Conservation (phyloP, 148 eudicot species). For the Spergularia marina region DNA sequence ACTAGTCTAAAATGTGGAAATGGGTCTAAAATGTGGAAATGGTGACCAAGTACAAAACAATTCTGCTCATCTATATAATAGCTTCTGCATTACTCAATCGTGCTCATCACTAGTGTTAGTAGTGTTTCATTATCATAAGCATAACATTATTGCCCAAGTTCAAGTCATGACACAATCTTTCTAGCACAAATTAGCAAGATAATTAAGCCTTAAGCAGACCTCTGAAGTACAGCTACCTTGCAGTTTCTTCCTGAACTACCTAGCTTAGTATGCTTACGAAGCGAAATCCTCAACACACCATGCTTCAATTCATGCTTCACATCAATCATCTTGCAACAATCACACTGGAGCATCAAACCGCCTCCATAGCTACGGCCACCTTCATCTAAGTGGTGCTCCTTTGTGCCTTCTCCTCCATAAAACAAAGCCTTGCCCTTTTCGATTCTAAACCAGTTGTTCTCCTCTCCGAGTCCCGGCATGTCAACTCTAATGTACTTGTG, state of each 20-base stretch:
- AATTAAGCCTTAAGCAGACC: background rate
- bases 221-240: background rate
- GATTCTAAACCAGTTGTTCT: background rate
- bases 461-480: conserved; percentile 7
- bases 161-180: background rate
- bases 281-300: conserved; percentile 5
- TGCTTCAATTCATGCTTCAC: conserved; percentile 8
- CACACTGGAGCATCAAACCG: background rate
- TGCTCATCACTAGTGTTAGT: no score
- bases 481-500: conserved; percentile 7
- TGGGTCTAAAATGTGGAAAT: no score
- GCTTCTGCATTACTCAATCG: background rate
- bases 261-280: background rate
- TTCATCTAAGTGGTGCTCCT: conserved; percentile 3
- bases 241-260: background rate
- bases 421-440: background rate
- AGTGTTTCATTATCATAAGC: no score
- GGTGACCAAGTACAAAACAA: no score
- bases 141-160: no score
- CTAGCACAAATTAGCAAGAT: background rate
- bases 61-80: no score
- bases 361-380: background rate
- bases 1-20: no score
- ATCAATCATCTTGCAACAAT: conserved; percentile 9
- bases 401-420: conserved; percentile 4